Conservation (phyloP, 139 green algal species). For the Yamagishiella unicocca region DNA sequence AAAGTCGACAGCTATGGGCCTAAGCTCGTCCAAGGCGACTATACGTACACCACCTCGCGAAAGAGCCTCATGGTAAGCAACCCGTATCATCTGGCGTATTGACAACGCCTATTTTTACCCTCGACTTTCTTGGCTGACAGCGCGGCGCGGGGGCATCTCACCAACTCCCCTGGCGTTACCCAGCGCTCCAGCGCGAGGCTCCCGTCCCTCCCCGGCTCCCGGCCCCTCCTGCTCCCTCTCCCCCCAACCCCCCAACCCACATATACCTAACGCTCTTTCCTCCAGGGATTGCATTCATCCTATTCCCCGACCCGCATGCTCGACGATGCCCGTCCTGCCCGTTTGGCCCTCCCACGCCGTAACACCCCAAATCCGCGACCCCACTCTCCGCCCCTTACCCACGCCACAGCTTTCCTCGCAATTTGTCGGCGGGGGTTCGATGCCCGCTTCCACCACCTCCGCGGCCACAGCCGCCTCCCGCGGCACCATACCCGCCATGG, state of each 20-base stretch:
- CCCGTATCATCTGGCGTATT: too few relatives aligned
- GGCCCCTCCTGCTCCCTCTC: background rate
- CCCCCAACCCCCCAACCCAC: background rate
- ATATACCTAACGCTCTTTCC: background rate
- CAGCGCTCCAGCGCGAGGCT: too few relatives aligned
- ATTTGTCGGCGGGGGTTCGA: background rate
- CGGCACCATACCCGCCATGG: conserved; percentile 32
- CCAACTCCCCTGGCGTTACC: too few relatives aligned
- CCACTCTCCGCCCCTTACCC: background rate
- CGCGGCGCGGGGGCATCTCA: too few relatives aligned
- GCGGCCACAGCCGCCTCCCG: background rate
- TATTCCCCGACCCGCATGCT: too few relatives aligned
- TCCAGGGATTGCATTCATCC: too few relatives aligned
- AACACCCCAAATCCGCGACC: background rate
- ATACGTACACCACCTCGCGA: conserved; percentile 14
- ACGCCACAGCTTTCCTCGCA: background rate
- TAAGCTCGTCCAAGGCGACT: conserved; percentile 33
- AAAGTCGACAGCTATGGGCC: conserved; percentile 1
- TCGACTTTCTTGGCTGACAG: too few relatives aligned
- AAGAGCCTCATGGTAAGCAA: background rate
- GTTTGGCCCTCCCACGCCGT: too few relatives aligned
- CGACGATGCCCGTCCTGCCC: too few relatives aligned
- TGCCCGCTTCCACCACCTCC: background rate
- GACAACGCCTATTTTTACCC: too few relatives aligned
- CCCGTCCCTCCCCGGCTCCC: background rate